A percentile compares a stretch with the other conserved stretches of the same genome.
These are phyloP conservation scores for Penicillium verrucosum DNA, from an alignment of 2,329 filamentous ascomycete genomes.

Conservation along the genomic window DNA sequence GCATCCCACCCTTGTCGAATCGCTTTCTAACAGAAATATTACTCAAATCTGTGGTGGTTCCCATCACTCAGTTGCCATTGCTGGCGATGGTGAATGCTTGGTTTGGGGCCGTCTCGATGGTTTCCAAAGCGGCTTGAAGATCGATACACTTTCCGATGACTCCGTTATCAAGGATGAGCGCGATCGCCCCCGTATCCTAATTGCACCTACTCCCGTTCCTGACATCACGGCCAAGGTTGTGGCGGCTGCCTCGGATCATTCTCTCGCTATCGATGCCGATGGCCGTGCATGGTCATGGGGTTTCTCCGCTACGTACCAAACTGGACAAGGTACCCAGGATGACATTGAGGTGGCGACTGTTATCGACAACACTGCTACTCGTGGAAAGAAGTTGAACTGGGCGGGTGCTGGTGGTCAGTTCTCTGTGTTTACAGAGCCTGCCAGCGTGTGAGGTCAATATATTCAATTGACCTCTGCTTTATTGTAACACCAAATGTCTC, in stretches of 20 bases:
- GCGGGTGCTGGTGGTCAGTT: constrained; percentile 88
- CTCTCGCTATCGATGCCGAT: constrained; percentile 64
- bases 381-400: constrained; percentile 69
- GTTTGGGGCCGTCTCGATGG: constrained; percentile 61
- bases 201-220: constrained; percentile 60
- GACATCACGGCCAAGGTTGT: constrained; percentile 58
- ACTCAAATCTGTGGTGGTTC: constrained; percentile 66
- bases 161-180: constrained; percentile 63
- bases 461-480: neutral
- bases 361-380: constrained; percentile 80
- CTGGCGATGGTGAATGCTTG: constrained; percentile 53
- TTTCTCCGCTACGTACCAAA: constrained; percentile 77
- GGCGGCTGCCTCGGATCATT: constrained; percentile 68
- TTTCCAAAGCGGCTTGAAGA: constrained; percentile 59
- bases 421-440: constrained; percentile 41
- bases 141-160: constrained; percentile 55
- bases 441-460: constrained; percentile 14
- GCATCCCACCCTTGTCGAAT: constrained; percentile 65
- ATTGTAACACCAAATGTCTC: neutral
- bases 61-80: constrained; percentile 68
- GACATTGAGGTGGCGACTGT: constrained; percentile 73
- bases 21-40: constrained; percentile 63
- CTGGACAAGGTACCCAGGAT: constrained; percentile 72
- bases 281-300: constrained; percentile 77
- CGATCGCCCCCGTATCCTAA: constrained; percentile 67